These are phyloP conservation scores for Solanum hybrid DNA, from an alignment of 305 asterid genomes.

Conservation along the genomic window DNA sequence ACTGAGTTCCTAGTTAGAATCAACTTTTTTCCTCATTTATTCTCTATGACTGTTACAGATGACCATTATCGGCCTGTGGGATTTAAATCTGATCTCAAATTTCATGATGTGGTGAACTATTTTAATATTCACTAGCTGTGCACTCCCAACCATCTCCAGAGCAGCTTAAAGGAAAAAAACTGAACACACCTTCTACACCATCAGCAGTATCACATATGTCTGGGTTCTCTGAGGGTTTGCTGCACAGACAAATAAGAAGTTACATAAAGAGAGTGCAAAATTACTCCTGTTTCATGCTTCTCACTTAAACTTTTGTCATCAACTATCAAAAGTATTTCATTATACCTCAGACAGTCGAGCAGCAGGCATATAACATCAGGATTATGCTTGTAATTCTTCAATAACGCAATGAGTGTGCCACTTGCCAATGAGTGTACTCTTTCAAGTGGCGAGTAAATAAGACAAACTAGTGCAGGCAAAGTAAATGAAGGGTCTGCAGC, in stretches of 20 bases:
- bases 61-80: not conserved
- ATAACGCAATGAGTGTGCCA: constrained; percentile 44
- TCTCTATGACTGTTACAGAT: not conserved
- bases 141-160: not conserved
- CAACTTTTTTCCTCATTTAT: not conserved
- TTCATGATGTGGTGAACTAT: not conserved
- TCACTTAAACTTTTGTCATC: not conserved
- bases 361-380: constrained; percentile 64
- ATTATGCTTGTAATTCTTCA: constrained; percentile 52
- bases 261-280: not conserved
- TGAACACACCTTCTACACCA: constrained; percentile 38
- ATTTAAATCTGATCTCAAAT: not conserved
- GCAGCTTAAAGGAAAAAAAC: not conserved
- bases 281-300: not conserved
- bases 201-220: constrained; percentile 24
- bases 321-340: not conserved
- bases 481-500: constrained; percentile 64
- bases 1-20: not conserved
- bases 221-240: constrained; percentile 39
- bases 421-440: constrained; percentile 34
- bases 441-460: constrained; percentile 40
- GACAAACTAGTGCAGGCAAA: constrained; percentile 58
- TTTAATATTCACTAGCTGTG: not conserved
- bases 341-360: constrained; percentile 77
- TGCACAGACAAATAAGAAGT: constrained; percentile 27